Conservation (phyloP, 2,329 filamentous ascomycete genomes). For the Aspergillus sp. region DNA sequence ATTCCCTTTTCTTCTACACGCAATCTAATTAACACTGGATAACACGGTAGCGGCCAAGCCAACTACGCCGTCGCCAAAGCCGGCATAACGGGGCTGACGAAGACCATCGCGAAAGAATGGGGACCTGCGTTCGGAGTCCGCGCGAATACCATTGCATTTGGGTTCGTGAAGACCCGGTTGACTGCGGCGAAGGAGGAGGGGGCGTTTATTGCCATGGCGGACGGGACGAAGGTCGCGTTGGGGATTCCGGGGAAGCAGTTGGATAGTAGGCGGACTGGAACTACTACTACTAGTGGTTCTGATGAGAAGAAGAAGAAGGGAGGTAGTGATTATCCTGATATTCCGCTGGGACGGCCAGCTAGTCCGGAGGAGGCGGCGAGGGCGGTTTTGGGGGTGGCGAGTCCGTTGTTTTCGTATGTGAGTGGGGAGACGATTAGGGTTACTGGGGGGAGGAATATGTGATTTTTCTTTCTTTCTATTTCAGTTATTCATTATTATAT, state of each 20-base stretch:
- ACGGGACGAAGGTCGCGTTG: conserved; percentile 72
- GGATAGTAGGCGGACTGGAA: conserved; percentile 31
- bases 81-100: conserved; percentile 77
- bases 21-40: neutral
- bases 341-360: conserved; percentile 75
- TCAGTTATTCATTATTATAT: neutral
- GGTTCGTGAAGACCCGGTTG: conserved; percentile 75
- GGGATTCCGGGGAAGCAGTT: conserved; percentile 69
- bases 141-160: conserved; percentile 82
- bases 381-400: conserved; percentile 74
- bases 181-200: conserved; percentile 84
- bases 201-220: conserved; percentile 73
- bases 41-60: conserved; percentile 63
- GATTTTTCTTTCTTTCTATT: conserved; percentile 23
- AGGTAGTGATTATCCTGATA: conserved; percentile 60
- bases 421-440: conserved; percentile 85
- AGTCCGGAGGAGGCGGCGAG: conserved; percentile 78
- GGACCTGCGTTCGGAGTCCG: conserved; percentile 79
- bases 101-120: conserved; percentile 92
- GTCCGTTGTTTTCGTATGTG: conserved; percentile 81
- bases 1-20: conserved; percentile 1
- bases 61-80: conserved; percentile 88
- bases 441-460: conserved; percentile 71
- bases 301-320: conserved; percentile 19
- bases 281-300: neutral